phyloP scores from a whole-genome alignment of 139 green algal species.

The Astrephomene gubernaculifera region DNA sequence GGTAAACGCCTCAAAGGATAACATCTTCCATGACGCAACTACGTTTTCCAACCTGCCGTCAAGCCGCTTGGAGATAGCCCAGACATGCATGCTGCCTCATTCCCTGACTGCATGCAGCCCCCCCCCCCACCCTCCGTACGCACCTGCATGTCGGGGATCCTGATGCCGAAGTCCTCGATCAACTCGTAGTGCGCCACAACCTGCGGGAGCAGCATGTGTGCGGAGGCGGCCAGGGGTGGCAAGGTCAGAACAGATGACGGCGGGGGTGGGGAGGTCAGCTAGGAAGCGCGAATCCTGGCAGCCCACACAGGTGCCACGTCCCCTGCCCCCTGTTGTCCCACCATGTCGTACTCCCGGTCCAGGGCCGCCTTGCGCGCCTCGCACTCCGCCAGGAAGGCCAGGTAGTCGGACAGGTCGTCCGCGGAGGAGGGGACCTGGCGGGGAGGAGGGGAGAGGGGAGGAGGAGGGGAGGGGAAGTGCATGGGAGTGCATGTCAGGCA shows the following conservation, averaged over 20 bases:
- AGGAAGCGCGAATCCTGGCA: no score
- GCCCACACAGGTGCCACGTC: no score
- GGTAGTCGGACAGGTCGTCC: constrained; percentile 73
- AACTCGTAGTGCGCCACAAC: constrained; percentile 71
- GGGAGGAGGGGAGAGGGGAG: constrained; percentile 54
- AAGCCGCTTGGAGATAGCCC: no score
- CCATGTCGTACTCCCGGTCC: constrained; percentile 62
- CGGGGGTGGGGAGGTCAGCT: not conserved
- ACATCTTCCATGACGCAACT: no score
- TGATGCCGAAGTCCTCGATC: constrained; percentile 75
- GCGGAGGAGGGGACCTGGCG: constrained; percentile 56
- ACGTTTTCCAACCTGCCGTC: no score
- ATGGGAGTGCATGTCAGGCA: no score
- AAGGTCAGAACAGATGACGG: not conserved
- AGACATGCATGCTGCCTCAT: no score
- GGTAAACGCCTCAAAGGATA: no score
- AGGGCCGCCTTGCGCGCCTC: constrained; percentile 52
- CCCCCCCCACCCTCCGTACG: not conserved
- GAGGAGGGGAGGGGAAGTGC: not conserved
- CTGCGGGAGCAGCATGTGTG: constrained; percentile 16
- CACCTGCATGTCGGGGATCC: constrained; percentile 73
- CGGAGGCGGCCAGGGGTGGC: not conserved
- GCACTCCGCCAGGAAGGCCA: constrained; percentile 65
- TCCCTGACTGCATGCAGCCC: no score
- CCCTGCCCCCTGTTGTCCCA: constrained; percentile 1